Conservation (phyloP, 202 grass and related monocot species). For the Schoenoplectus tabernaemontani region DNA sequence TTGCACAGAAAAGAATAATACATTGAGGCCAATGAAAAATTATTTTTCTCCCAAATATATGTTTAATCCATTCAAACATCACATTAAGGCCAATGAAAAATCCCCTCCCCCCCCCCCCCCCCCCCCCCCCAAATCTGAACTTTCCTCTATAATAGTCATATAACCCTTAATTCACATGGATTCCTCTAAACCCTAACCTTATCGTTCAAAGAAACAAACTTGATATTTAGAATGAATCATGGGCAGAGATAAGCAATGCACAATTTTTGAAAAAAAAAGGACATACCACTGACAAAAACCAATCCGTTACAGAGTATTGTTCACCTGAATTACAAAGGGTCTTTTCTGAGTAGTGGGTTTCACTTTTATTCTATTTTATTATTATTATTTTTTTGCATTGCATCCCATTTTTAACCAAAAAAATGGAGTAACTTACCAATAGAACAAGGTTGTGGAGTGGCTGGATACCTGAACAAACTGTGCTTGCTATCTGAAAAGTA, state of each 20-base stretch:
- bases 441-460: conserved; percentile 54
- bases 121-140: too few relatives aligned
- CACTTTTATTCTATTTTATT: neutral
- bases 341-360: conserved; percentile 6
- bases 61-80: neutral
- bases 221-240: too few relatives aligned
- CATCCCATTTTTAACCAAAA: conserved; percentile 12
- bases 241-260: neutral
- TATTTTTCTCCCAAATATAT: too few relatives aligned
- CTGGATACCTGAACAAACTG: conserved; percentile 81
- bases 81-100: neutral
- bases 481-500: conserved; percentile 64
- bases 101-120: neutral
- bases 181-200: neutral
- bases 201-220: neutral
- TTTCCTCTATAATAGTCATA: too few relatives aligned
- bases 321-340: neutral
- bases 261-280: neutral
- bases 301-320: neutral
- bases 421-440: conserved; percentile 48
- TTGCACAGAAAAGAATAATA: conserved; percentile 4
- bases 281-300: neutral
- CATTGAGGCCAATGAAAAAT: too few relatives aligned
- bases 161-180: neutral
- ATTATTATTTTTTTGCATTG: neutral